A percentile compares a stretch with the other conserved stretches of the same genome.
Evolutionary conservation across 1,284 basidiomycete genomes (phyloP).

Genomic region (Neolentinus lepideus): DNA sequence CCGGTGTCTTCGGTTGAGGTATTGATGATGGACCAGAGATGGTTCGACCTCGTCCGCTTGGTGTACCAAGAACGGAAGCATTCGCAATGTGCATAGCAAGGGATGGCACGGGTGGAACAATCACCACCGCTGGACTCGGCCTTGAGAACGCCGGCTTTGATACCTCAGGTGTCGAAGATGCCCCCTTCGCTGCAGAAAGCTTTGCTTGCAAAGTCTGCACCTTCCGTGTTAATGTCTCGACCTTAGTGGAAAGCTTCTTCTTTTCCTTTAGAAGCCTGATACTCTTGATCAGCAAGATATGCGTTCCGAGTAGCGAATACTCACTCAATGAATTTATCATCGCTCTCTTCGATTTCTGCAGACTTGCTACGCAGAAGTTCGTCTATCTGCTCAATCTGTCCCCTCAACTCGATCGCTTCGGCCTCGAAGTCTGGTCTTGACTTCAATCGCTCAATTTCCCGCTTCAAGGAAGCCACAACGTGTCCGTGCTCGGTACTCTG

Average conservation of each 20-base stretch:
- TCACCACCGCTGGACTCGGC: neutral
- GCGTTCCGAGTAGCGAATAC: slow-evolving; percentile 21
- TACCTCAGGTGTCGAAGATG: slow-evolving; percentile 10
- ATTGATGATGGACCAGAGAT: slow-evolving; percentile 37
- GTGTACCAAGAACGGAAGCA: slow-evolving; percentile 17
- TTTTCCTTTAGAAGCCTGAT: slow-evolving; percentile 67
- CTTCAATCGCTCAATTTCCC: slow-evolving; percentile 46
- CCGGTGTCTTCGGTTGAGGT: slow-evolving; percentile 47
- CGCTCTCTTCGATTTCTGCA: slow-evolving; percentile 75
- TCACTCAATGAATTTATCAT: slow-evolving; percentile 72
- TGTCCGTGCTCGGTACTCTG: slow-evolving; percentile 59
- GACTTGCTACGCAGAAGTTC: slow-evolving; percentile 59
- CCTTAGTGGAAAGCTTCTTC: slow-evolving; percentile 62
- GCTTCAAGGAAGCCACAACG: slow-evolving; percentile 45
- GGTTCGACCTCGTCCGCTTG: slow-evolving; percentile 24
- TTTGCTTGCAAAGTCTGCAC: slow-evolving; percentile 64
- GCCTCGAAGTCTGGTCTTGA: slow-evolving; percentile 46
- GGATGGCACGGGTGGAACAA: slow-evolving; percentile 6
- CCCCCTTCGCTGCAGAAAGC: slow-evolving; percentile 42
- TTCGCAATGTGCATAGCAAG: slow-evolving; percentile 6
- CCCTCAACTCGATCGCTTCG: slow-evolving; percentile 51
- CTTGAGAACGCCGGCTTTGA: neutral
- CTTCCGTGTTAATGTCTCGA: slow-evolving; percentile 64
- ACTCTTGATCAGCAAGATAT: slow-evolving; percentile 7
- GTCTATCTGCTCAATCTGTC: slow-evolving; percentile 68